These are phyloP conservation scores for Trichomonas gallinae DNA, from an alignment of 208 protist genomes.

Conservation along the genomic window DNA sequence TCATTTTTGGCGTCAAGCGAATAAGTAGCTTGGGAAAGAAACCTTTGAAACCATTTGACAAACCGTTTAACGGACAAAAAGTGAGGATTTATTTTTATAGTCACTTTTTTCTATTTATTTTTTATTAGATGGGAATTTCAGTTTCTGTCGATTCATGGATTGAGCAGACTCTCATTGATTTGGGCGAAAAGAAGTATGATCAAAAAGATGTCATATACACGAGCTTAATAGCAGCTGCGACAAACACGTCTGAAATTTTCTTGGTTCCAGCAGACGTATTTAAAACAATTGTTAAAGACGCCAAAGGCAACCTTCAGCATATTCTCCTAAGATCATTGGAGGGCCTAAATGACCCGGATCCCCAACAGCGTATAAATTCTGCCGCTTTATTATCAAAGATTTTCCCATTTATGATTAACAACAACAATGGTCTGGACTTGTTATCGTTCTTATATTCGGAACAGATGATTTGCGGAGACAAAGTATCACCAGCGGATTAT, in stretches of 20 bases:
- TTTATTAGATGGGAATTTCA: constrained; percentile 4
- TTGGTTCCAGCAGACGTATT: neutral
- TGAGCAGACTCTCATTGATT: neutral
- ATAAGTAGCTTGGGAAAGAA: too few relatives aligned
- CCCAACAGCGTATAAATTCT: neutral
- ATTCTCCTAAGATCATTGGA: neutral
- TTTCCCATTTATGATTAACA: neutral
- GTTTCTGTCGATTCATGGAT: constrained; percentile 22
- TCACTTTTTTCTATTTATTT: too few relatives aligned
- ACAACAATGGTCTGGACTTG: neutral
- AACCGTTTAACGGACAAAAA: too few relatives aligned
- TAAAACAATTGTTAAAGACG: neutral
- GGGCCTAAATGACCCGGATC: neutral
- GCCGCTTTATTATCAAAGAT: neutral
- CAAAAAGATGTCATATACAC: neutral
- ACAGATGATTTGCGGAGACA: neutral
- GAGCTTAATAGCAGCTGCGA: neutral
- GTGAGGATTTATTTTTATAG: too few relatives aligned
- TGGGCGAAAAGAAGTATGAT: neutral
- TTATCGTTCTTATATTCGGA: neutral
- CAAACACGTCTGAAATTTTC: neutral
- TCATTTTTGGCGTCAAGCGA: too few relatives aligned
- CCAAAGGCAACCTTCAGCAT: neutral
- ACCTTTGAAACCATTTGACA: too few relatives aligned
- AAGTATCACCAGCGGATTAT: neutral